Conservation (phyloP, 306 rosid genomes). For the Quillaja saponaria region DNA sequence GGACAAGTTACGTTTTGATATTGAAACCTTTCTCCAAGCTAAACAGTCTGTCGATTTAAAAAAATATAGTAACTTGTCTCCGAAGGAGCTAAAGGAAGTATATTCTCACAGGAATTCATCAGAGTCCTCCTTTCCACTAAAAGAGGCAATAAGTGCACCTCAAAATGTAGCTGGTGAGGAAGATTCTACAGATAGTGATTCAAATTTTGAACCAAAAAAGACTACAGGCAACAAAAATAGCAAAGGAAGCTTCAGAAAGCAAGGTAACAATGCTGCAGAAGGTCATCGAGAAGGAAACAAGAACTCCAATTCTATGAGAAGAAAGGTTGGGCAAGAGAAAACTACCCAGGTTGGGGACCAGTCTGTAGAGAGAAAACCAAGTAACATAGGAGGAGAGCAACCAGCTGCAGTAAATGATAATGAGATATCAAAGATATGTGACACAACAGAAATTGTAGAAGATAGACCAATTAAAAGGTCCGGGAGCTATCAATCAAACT, state of each 20-base stretch:
- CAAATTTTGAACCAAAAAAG: slow-evolving; percentile 31
- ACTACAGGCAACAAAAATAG: slow-evolving; percentile 19
- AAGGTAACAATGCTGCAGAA: slow-evolving; percentile 13
- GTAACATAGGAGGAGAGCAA: slow-evolving; percentile 27
- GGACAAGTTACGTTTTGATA: slow-evolving; percentile 74
- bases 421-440: slow-evolving; percentile 27
- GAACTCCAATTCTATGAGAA: slow-evolving; percentile 30
- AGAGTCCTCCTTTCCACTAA: slow-evolving; percentile 61
- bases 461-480: slow-evolving; percentile 37
- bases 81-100: slow-evolving; percentile 48
- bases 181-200: slow-evolving; percentile 41
- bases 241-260: slow-evolving; percentile 26
- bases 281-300: slow-evolving; percentile 25
- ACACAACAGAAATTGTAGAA: slow-evolving; percentile 29
- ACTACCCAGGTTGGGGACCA: slow-evolving; percentile 23
- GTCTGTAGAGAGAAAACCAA: slow-evolving; percentile 31
- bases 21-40: slow-evolving; percentile 77
- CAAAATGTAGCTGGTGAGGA: slow-evolving; percentile 43
- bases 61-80: slow-evolving; percentile 37
- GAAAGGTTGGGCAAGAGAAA: slow-evolving; percentile 28
- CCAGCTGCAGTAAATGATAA: slow-evolving; percentile 36
- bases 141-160: slow-evolving; percentile 54
- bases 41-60: slow-evolving; percentile 43
- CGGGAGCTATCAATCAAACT: slow-evolving; percentile 28
- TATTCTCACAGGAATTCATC: slow-evolving; percentile 48